Base-by-base conservation (phyloP, 2,329 filamentous ascomycete genomes). In the Pseudopithomyces chartarum region DNA sequence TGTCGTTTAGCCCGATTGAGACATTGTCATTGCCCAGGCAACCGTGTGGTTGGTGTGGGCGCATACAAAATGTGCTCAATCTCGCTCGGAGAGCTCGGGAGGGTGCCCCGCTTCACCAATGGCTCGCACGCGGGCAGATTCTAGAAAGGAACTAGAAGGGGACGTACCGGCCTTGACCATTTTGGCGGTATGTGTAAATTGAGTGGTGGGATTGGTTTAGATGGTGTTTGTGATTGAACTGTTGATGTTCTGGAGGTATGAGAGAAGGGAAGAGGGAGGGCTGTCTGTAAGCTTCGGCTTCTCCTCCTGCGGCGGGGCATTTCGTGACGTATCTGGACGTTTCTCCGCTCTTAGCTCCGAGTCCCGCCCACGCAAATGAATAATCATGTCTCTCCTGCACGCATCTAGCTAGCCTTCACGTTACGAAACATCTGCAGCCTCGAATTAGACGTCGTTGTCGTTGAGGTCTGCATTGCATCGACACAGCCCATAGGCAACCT, bases 111-210 rank as follows among this genome's bases (percentile, higher is more conserved):
- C 74, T 63, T 70, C 69, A 49, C 65, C 69, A 48, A 20, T 33
- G 11, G 20, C 45, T 22, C 45, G 40, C 57, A 67, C 63, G 33
- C 22, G 53, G 68, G 54, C 67, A 65, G 60, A 64, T 55, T 54
- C 55, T 44, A 40, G 38, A 36, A 52, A 54, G 46, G 47, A 65
- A 60, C 39, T 46, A 55, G 12, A 55, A 52, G 58, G 42, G 59
- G 26, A 86, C 90, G 76, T 87, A 96, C 92, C 91, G 83, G 94
- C 93, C 87, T 97, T 97, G 85, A 97, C 93, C 93, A 97, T 97
- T 88, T 88, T 97, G 90, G 82, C 81, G 82, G 81, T 82, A 80
- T 76, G 34, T 47, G 12, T 56, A 48, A 58, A 42, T 56, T 65
- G 54, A 48, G 52, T 57, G 58, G 60, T 51, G 52, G 58, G 20